These are phyloP conservation scores for Calonectria ilicicola DNA, from an alignment of 2,329 filamentous ascomycete genomes.

Conservation along the genomic window DNA sequence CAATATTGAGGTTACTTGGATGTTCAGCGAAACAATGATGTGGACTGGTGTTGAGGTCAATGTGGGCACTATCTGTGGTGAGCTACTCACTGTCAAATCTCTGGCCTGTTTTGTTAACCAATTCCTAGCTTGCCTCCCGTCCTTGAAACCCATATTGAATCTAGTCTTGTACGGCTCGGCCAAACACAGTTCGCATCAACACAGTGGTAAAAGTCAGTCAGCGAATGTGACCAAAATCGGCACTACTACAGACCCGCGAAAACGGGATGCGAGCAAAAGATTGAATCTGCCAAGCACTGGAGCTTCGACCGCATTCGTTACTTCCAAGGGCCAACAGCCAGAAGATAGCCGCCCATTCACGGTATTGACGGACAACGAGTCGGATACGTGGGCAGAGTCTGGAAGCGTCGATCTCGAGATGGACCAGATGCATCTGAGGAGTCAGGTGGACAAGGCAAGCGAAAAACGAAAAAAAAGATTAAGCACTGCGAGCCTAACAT, in stretches of 20 bases:
- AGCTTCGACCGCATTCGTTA: background rate
- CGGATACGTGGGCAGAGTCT: background rate
- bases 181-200: background rate
- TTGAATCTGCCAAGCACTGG: background rate
- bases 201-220: background rate
- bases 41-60: constrained; percentile 1
- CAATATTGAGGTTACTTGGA: background rate
- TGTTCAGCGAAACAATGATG: constrained; percentile 1
- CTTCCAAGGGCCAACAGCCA: background rate
- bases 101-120: background rate
- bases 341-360: background rate
- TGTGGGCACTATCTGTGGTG: background rate
- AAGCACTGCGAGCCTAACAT: too few species aligned
- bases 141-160: background rate
- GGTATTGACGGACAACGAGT: background rate
- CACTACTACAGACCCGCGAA: background rate
- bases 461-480: too few species aligned
- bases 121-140: background rate
- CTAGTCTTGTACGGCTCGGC: background rate
- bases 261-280: background rate
- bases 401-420: background rate
- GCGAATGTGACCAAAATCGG: background rate
- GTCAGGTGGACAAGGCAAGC: too few species aligned
- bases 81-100: background rate
- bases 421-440: background rate